These are phyloP conservation scores for Globisporangium nagaii DNA, from an alignment of 352 stramenopile species.

Conservation along the genomic window DNA sequence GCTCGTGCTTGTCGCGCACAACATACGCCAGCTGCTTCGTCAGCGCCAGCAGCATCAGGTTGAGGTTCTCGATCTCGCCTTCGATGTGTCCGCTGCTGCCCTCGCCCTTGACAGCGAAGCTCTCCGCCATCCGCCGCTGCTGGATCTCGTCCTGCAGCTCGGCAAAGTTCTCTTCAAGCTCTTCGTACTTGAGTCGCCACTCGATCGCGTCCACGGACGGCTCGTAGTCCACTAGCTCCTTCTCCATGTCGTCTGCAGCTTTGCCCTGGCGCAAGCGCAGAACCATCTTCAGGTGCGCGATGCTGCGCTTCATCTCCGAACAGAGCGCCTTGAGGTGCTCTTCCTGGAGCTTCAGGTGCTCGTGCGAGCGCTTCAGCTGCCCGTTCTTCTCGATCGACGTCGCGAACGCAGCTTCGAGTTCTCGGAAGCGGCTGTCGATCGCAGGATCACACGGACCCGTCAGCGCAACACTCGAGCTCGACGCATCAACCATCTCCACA, in stretches of 20 bases:
- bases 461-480: constrained; percentile 2
- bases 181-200: constrained; percentile 81
- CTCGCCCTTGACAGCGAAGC: neutral
- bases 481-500: neutral
- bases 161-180: constrained; percentile 54
- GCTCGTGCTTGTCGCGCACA: constrained; percentile 69
- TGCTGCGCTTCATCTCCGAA: constrained; percentile 48
- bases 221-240: constrained; percentile 35
- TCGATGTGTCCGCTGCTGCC: constrained; percentile 6
- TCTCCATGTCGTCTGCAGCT: constrained; percentile 10
- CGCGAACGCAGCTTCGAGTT: constrained; percentile 60
- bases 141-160: constrained; percentile 49
- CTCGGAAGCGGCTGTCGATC: constrained; percentile 39
- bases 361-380: constrained; percentile 40
- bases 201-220: constrained; percentile 72
- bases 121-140: constrained; percentile 10
- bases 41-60: constrained; percentile 55
- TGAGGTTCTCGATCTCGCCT: constrained; percentile 52
- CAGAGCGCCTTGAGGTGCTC: constrained; percentile 47
- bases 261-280: constrained; percentile 29
- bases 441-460: constrained; percentile 23
- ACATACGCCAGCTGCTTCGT: constrained; percentile 64
- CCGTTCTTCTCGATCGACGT: constrained; percentile 57
- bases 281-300: constrained; percentile 54
- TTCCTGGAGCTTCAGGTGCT: constrained; percentile 50